Evolutionary conservation across 768 basidiomycete genomes (phyloP), one percentile per base, ranked within the genome.

Genomic region (Lactarius deliciosus): DNA sequence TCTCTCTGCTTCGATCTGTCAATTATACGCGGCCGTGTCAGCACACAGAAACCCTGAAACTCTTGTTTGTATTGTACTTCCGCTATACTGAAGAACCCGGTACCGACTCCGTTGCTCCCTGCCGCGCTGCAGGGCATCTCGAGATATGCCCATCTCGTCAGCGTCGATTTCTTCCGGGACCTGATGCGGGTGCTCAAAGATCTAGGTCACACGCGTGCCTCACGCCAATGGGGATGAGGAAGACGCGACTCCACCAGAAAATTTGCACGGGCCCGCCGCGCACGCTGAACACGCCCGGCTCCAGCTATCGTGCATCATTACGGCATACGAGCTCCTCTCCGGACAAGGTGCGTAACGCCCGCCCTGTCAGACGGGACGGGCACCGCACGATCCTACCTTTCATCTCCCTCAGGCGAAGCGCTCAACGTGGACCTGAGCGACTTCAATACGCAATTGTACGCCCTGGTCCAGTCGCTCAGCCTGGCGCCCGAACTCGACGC

Each of bases 21-120:
- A 57, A 22, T 62, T 50, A 56, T 68, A 11, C 64, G 53, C 58
- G 57, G 40, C 59, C 59, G 60, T 41, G n/a, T 60, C 72, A 97
- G 95, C 96, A 97, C 82, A 98, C 96, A 22, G 97, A 99, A 81
- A 98, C 96, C 60, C 83, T 99, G 71, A 98, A 99, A 76, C 87
- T 98, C 69, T 83, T 98, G 57, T 99, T 99, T 76, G 94, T 94
- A 20, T 82, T 99, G 57, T 99, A 99, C 80, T 98, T 99, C 79
- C 89, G 91, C 68, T n/a, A 91, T 98, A 72, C 81, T 99, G 71
- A 99, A 98, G 78, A 88, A 86, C 75, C 87, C 92, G 13, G 81
- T 80, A 28, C 87, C 89, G 38, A 91, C 91, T 1, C 85, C 87
- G 20, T 82, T 98, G 10, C 82, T 98, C 16, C 88, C 94, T 25